phyloP scores from a whole-genome alignment of 2,329 filamentous ascomycete species.

The Nannizzia gypsea region DNA sequence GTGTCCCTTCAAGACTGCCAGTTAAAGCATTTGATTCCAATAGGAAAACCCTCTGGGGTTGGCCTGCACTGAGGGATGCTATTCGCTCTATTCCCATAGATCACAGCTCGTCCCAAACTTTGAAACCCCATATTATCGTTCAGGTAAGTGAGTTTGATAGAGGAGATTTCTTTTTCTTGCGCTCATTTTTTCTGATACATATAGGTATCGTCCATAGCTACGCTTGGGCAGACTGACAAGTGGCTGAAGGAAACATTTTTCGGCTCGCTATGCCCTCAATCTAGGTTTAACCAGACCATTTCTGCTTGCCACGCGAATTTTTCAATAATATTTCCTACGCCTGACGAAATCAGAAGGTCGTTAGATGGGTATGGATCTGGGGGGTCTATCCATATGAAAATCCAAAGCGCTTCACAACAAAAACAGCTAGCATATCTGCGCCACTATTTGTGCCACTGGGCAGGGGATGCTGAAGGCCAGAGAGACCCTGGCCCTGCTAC shows the following conservation, averaged over 20 bases:
- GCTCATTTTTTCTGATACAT: conserved; percentile 41
- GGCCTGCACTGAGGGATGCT: conserved; percentile 53
- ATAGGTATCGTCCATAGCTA: conserved; percentile 73
- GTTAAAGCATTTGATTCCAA: conserved; percentile 31
- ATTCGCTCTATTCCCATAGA: conserved; percentile 44
- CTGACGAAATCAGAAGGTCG: conserved; percentile 63
- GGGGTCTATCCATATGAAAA: conserved; percentile 69
- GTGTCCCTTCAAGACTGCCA: conserved; percentile 58
- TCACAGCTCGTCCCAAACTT: conserved; percentile 18
- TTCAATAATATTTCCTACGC: conserved; percentile 69
- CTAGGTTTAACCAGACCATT: conserved; percentile 11
- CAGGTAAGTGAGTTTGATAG: conserved; percentile 19
- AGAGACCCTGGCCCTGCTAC: neutral
- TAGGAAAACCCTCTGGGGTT: conserved; percentile 58
- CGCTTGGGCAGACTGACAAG: conserved; percentile 55
- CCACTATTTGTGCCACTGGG: conserved; percentile 65
- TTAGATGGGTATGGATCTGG: conserved; percentile 70
- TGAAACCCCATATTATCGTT: conserved; percentile 27
- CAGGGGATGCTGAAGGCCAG: conserved; percentile 39
- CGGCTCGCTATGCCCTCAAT: conserved; percentile 25
- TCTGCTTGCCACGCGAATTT: conserved; percentile 38
- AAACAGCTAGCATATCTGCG: conserved; percentile 64
- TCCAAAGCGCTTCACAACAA: conserved; percentile 54
- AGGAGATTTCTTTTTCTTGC: neutral
- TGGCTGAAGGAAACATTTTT: conserved; percentile 62